A percentile compares a stretch with the other conserved stretches of the same genome.
Conservation (phyloP, 805 yeast genomes). For the Wickerhamiella spandovensis region DNA sequence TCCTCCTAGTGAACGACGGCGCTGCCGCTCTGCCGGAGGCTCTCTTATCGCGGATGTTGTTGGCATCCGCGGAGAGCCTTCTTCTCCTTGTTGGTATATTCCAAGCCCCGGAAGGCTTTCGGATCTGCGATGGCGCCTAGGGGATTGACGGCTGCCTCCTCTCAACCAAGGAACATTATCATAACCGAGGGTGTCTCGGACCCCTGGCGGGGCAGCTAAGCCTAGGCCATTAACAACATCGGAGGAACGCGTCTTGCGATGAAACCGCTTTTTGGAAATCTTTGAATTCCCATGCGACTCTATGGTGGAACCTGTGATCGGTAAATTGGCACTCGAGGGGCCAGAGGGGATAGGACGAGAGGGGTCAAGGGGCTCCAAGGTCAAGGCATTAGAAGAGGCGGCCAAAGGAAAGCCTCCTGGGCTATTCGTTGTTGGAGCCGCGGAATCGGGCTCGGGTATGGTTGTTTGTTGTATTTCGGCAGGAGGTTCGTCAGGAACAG, state of each 20-base stretch:
- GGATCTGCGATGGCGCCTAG: not conserved
- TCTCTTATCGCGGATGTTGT: not conserved
- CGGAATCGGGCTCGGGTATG: not conserved
- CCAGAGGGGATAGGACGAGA: not conserved
- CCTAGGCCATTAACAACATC: not conserved
- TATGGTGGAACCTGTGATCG: not conserved
- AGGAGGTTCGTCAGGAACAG: not conserved
- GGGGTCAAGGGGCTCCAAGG: not conserved
- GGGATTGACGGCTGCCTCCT: not conserved
- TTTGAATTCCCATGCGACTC: not conserved
- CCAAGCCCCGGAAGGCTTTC: not conserved
- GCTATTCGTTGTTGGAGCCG: not conserved
- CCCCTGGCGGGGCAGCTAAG: not conserved
- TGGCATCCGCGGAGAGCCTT: not conserved
- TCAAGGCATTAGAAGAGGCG: not conserved
- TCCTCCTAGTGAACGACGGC: not conserved
- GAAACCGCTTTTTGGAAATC: not conserved
- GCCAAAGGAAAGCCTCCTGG: not conserved
- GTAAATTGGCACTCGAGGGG: not conserved
- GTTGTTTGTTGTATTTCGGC: not conserved
- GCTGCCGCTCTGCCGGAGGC: not conserved
- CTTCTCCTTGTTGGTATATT: not conserved
- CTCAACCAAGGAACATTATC: not conserved
- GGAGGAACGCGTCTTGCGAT: not conserved
- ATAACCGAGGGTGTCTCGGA: not conserved